Evolutionary conservation across 1,139 yeast species (phyloP).

Genomic region (Suhomyces atakaporum): DNA sequence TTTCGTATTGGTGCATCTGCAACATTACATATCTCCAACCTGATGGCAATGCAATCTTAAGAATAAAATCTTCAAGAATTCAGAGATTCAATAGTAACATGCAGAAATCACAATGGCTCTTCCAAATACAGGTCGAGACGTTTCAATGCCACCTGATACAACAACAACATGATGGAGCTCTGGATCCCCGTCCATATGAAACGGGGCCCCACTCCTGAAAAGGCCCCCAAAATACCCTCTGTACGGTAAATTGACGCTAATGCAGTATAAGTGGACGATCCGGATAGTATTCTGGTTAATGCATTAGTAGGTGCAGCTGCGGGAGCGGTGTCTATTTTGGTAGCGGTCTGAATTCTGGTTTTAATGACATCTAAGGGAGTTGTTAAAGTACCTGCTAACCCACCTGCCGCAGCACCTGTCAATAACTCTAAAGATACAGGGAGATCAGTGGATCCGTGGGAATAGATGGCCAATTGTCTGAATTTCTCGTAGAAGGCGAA

Average conservation of each 20-base stretch:
- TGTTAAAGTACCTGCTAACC: conserved; percentile 81
- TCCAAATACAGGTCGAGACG: conserved; percentile 29
- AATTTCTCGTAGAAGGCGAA: conserved; percentile 93
- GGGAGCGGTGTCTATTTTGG: conserved; percentile 12
- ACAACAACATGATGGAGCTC: conserved; percentile 88
- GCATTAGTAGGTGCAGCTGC: conserved; percentile 3
- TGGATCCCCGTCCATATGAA: conserved; percentile 96
- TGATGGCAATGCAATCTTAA: too few relatives aligned
- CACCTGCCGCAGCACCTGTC: conserved; percentile 97
- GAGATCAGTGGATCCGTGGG: conserved; percentile 43
- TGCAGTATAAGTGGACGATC: conserved; percentile 63
- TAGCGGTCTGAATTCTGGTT: conserved; percentile 82
- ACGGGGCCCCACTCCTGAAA: conserved; percentile 95
- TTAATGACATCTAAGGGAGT: conserved; percentile 92
- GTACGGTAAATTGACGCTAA: conserved; percentile 63
- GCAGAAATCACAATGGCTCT: neutral
- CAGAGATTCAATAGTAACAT: too few relatives aligned
- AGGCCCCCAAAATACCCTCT: conserved; percentile 80
- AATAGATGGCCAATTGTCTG: conserved; percentile 59
- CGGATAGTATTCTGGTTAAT: conserved; percentile 23
- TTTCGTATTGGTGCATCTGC: too few relatives aligned
- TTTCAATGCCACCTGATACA: conserved; percentile 67
- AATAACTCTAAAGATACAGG: conserved; percentile 64
- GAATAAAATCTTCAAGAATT: too few relatives aligned
- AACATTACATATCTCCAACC: too few relatives aligned